Evolutionary conservation across 192 early-diverging fungal species (phyloP).

Genomic region (Ambispora gerdemannii): DNA sequence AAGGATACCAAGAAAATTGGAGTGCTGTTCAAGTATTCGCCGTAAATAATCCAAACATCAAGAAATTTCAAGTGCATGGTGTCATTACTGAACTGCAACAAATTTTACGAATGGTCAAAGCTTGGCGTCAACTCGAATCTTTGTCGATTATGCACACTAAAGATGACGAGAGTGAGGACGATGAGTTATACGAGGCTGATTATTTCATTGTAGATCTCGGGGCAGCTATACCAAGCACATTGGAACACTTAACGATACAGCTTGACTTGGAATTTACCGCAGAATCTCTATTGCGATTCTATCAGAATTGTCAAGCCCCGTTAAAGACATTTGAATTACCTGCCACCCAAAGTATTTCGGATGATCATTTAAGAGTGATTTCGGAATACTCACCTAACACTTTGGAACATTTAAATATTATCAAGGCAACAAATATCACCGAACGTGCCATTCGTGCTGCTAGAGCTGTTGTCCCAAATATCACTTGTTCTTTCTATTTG

Average conservation of each 20-base stretch:
- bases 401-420: background rate
- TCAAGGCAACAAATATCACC: background rate
- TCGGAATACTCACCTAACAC: background rate
- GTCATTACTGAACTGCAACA: background rate
- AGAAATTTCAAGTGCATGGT: background rate
- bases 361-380: background rate
- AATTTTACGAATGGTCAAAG: background rate
- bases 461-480: background rate
- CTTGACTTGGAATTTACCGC: constrained; percentile 6
- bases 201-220: background rate
- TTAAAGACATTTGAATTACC: constrained; percentile 10
- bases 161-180: background rate
- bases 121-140: background rate
- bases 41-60: background rate
- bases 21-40: background rate
- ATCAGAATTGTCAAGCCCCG: constrained; percentile 3
- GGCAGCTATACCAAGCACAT: background rate
- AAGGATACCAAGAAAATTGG: background rate
- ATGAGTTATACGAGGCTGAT: background rate
- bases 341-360: background rate
- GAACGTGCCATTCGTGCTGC: background rate
- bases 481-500: background rate
- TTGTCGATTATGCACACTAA: constrained; percentile 1
- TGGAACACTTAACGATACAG: background rate
- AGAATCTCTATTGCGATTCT: background rate